Conservation (phyloP, 495 filamentous ascomycete species). For the Pyrenula aspistea region DNA sequence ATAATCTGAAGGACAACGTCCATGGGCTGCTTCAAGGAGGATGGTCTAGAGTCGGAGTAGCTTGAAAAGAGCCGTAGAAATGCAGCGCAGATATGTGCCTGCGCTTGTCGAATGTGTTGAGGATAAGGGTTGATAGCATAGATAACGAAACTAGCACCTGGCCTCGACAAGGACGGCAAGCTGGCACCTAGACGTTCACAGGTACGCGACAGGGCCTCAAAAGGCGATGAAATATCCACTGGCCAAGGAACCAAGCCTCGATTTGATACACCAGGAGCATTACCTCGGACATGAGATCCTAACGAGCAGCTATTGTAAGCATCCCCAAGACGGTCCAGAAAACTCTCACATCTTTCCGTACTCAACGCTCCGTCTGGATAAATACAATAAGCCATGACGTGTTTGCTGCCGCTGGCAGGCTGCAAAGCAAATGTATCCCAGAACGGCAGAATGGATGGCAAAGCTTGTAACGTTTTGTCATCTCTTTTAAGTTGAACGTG, state of each 20-base stretch:
- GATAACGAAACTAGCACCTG: slow-evolving; percentile 62
- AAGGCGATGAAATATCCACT: slow-evolving; percentile 19
- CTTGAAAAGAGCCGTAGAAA: slow-evolving; percentile 65
- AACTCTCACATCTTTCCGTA: slow-evolving; percentile 46
- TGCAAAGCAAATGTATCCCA: slow-evolving; percentile 85
- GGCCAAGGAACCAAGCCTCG: slow-evolving; percentile 48
- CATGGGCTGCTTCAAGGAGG: slow-evolving; percentile 38
- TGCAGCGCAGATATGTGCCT: slow-evolving; percentile 66
- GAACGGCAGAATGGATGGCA: slow-evolving; percentile 70
- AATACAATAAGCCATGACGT: slow-evolving; percentile 70
- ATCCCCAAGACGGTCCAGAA: slow-evolving; percentile 58
- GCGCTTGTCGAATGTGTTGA: slow-evolving; percentile 33
- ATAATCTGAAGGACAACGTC: slow-evolving; percentile 79
- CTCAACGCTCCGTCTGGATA: slow-evolving; percentile 52
- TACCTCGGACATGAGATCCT: slow-evolving; percentile 52
- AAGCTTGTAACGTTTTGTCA: slow-evolving; percentile 59
- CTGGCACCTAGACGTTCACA: slow-evolving; percentile 29
- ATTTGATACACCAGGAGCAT: slow-evolving; percentile 34
- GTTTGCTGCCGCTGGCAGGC: slow-evolving; percentile 66
- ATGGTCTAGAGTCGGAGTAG: slow-evolving; percentile 39
- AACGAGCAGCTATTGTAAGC: slow-evolving; percentile 72
- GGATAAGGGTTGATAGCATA: slow-evolving; percentile 74
- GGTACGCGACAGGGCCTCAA: slow-evolving; percentile 24
- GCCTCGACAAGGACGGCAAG: slow-evolving; percentile 30
- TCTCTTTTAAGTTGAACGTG: slow-evolving; percentile 69